Conservation (phyloP, 768 basidiomycete species). For the Crepidotus variabilis region DNA sequence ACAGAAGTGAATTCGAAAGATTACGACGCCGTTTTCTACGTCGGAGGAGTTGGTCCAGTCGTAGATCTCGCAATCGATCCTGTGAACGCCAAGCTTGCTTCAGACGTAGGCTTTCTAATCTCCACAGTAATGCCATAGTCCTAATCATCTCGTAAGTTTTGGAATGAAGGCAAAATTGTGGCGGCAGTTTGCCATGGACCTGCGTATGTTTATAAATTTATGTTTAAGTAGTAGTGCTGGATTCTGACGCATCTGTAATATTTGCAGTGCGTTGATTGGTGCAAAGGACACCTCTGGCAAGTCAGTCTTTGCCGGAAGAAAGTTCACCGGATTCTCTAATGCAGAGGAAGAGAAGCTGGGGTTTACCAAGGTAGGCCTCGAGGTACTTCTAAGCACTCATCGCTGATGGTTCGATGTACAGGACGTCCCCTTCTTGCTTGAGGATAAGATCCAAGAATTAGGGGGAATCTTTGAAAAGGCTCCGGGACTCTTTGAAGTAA, state of each 20-base stretch:
- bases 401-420: conserved; percentile 15
- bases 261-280: conserved; percentile 58
- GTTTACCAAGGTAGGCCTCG: conserved; percentile 39
- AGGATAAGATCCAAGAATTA: conserved; percentile 56
- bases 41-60: conserved; percentile 77
- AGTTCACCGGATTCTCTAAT: conserved; percentile 69
- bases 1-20: conserved; percentile 52
- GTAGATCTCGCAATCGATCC: conserved; percentile 64
- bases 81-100: conserved; percentile 52
- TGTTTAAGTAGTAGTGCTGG: not conserved
- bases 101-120: conserved; percentile 45
- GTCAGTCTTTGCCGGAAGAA: conserved; percentile 60
- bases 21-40: conserved; percentile 74
- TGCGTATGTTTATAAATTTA: conserved; percentile 40
- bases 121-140: conserved; percentile 1
- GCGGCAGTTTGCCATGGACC: conserved; percentile 81
- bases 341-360: conserved; percentile 53
- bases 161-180: conserved; percentile 59
- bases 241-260: no score
- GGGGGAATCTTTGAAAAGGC: conserved; percentile 69
- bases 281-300: conserved; percentile 52
- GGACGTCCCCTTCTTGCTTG: conserved; percentile 70
- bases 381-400: no score
- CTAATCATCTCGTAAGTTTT: conserved; percentile 52
- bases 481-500: conserved; percentile 50